These are phyloP conservation scores for Geotrichum reessii DNA, from an alignment of 1,139 yeast genomes.

Conservation along the genomic window DNA sequence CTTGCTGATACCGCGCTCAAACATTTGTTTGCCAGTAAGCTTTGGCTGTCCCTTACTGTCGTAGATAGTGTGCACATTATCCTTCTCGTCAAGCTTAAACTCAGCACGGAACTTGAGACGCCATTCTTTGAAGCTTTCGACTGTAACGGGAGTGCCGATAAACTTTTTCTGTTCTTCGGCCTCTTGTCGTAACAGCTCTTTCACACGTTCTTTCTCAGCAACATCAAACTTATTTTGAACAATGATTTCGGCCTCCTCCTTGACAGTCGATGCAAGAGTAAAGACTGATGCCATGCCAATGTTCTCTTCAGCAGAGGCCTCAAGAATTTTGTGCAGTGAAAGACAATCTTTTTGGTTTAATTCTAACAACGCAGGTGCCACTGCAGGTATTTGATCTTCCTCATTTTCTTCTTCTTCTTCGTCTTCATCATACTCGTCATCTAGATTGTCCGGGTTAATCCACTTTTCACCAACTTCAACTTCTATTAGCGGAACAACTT, in stretches of 20 bases:
- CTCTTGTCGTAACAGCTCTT: slow-evolving; percentile 52
- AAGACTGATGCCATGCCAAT: slow-evolving; percentile 84
- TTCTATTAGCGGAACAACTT: slow-evolving; percentile 53
- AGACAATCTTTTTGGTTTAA: slow-evolving; percentile 32
- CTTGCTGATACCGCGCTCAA: slow-evolving; percentile 79
- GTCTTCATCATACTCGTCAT: slow-evolving; percentile 41
- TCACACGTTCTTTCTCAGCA: slow-evolving; percentile 55
- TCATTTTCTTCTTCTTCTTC: slow-evolving; percentile 35
- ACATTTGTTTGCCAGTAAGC: slow-evolving; percentile 81
- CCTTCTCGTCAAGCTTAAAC: slow-evolving; percentile 45
- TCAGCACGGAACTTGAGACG: slow-evolving; percentile 54
- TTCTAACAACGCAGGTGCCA: slow-evolving; percentile 21
- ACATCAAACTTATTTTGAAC: slow-evolving; percentile 53
- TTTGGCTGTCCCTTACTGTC: slow-evolving; percentile 58
- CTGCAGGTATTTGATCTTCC: slow-evolving; percentile 12
- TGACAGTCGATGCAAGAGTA: slow-evolving; percentile 66
- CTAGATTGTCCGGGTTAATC: slow-evolving; percentile 28
- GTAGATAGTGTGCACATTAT: slow-evolving; percentile 46
- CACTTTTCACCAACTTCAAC: slow-evolving; percentile 40
- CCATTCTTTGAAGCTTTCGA: slow-evolving; percentile 68
- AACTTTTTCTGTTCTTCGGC: slow-evolving; percentile 70
- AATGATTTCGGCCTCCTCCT: slow-evolving; percentile 69
- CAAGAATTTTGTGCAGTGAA: slow-evolving; percentile 45
- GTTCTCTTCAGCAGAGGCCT: slow-evolving; percentile 56
- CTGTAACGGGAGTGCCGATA: slow-evolving; percentile 72